Percentiles rank a stretch among this genome's conserved stretches.
These are phyloP conservation scores for Cryptosporidium sp. DNA, from an alignment of 169 alveolate genomes.

Conservation along the genomic window DNA sequence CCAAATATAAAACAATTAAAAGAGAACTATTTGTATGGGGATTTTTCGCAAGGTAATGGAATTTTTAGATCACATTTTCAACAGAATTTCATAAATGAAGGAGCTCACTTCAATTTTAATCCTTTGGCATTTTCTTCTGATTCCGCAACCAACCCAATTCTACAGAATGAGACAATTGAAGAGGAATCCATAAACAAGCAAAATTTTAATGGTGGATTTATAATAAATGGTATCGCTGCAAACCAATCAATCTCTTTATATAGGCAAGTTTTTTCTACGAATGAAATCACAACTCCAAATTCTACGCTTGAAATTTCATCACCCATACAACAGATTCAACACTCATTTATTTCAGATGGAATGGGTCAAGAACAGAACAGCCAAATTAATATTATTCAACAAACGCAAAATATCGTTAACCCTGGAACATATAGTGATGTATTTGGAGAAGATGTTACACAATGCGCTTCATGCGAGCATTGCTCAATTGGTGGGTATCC, in stretches of 20 bases:
- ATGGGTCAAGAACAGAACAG: slow-evolving; percentile 47
- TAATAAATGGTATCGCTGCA: neutral
- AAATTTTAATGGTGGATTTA: slow-evolving; percentile 17
- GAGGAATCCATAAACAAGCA: slow-evolving; percentile 49
- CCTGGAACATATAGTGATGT: slow-evolving; percentile 53
- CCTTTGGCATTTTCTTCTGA: slow-evolving; percentile 38
- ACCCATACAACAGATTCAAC: slow-evolving; percentile 55
- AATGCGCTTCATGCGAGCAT: slow-evolving; percentile 55
- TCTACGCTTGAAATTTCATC: slow-evolving; percentile 73
- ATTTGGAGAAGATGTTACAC: slow-evolving; percentile 70
- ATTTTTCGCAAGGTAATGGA: slow-evolving; percentile 43
- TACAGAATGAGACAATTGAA: slow-evolving; percentile 5
- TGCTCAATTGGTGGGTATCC: slow-evolving; percentile 69
- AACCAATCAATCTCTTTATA: slow-evolving; percentile 40
- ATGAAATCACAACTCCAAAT: slow-evolving; percentile 61
- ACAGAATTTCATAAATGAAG: slow-evolving; percentile 41
- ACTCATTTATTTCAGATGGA: slow-evolving; percentile 52
- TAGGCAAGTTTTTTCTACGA: slow-evolving; percentile 50
- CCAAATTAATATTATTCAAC: slow-evolving; percentile 46
- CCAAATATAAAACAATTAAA: slow-evolving; percentile 32
- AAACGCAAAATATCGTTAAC: slow-evolving; percentile 37
- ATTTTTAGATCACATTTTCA: slow-evolving; percentile 33
- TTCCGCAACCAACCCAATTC: slow-evolving; percentile 38
- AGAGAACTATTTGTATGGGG: slow-evolving; percentile 18
- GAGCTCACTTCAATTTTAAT: slow-evolving; percentile 37